Percentiles rank a stretch among this genome's conserved stretches.
These are phyloP conservation scores for Allium sativum DNA, from an alignment of 106 monocot genomes.

Conservation along the genomic window DNA sequence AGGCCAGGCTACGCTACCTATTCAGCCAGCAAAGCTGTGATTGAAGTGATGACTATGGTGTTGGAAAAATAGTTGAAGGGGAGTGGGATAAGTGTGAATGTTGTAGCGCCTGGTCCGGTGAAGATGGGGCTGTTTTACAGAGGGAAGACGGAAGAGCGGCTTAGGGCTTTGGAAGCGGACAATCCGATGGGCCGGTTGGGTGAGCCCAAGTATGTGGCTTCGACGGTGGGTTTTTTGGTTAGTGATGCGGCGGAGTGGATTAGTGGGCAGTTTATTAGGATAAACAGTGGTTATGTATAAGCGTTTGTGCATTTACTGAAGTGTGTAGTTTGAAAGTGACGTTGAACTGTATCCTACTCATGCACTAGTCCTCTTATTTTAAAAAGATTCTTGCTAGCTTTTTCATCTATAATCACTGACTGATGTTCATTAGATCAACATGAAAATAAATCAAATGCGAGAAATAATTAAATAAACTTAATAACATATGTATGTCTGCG, in stretches of 20 bases:
- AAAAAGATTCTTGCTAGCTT: too few relatives aligned
- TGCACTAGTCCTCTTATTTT: too few relatives aligned
- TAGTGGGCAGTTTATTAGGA: conserved; percentile 55
- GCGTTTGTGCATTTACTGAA: background rate
- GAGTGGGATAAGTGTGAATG: conserved; percentile 34
- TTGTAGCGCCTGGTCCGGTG: conserved; percentile 52
- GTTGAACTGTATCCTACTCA: too few relatives aligned
- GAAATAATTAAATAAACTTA: too few relatives aligned
- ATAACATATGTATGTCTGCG: too few relatives aligned
- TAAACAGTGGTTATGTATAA: conserved; percentile 41
- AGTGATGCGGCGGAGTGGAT: conserved; percentile 44
- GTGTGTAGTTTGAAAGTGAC: background rate
- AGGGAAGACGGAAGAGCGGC: conserved; percentile 39
- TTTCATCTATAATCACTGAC: too few relatives aligned
- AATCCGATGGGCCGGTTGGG: conserved; percentile 32
- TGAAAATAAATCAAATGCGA: too few relatives aligned
- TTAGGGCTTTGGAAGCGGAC: conserved; percentile 4
- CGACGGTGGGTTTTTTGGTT: conserved; percentile 55
- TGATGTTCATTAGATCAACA: too few relatives aligned
- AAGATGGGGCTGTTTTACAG: conserved; percentile 40
- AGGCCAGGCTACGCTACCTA: too few relatives aligned
- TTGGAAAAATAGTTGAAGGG: conserved; percentile 49
- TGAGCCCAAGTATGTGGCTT: conserved; percentile 32
- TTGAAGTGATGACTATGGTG: conserved; percentile 39
- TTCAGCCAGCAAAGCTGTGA: conserved; percentile 30